These are phyloP conservation scores for Arachnomyces sp. DNA, from an alignment of 2,329 filamentous ascomycete genomes.

Conservation along the genomic window DNA sequence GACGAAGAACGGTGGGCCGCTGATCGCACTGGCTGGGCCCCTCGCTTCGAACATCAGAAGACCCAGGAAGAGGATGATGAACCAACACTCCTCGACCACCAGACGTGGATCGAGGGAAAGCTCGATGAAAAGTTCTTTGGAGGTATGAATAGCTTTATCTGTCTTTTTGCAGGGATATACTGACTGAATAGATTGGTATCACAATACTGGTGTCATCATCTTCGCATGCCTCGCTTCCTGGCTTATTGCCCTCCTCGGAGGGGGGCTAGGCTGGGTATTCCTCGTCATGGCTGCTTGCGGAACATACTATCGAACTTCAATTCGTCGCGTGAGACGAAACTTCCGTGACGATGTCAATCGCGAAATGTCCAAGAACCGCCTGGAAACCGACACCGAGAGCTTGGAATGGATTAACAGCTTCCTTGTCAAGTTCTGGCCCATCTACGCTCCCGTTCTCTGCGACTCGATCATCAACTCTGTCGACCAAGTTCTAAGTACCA, in stretches of 20 bases:
- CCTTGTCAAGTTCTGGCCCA: constrained; percentile 97
- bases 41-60: constrained; percentile 56
- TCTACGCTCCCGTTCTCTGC: constrained; percentile 89
- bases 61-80: constrained; percentile 49
- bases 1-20: constrained; percentile 49
- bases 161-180: constrained; percentile 6
- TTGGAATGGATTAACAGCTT: constrained; percentile 99
- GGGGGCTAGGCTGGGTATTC: constrained; percentile 86
- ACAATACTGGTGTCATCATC: constrained; percentile 88
- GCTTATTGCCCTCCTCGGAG: constrained; percentile 80
- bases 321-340: constrained; percentile 87
- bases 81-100: constrained; percentile 68
- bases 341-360: constrained; percentile 90
- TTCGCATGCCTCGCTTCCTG: constrained; percentile 88
- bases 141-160: constrained; percentile 42
- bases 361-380: constrained; percentile 74
- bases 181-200: constrained; percentile 77
- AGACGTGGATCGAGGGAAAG: constrained; percentile 75
- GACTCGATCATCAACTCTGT: constrained; percentile 88
- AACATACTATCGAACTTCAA: constrained; percentile 93
- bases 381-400: constrained; percentile 86
- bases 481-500: constrained; percentile 88
- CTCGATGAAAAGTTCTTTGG: constrained; percentile 87
- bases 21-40: constrained; percentile 75
- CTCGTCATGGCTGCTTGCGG: constrained; percentile 85